phyloP scores from a whole-genome alignment of 768 basidiomycete genomes.

The Collybia nuda region DNA sequence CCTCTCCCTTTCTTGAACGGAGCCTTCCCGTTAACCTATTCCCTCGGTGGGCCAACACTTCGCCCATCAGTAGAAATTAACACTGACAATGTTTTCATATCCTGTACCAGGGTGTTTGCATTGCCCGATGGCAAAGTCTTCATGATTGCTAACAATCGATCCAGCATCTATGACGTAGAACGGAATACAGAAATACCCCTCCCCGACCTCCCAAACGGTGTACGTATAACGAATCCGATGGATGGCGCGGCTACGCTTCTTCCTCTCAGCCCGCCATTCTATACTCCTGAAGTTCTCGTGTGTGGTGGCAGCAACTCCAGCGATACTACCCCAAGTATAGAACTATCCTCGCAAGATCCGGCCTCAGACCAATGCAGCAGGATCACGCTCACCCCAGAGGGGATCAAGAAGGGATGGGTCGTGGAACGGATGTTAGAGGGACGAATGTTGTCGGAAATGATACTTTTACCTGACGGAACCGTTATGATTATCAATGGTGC shows the following conservation, averaged over 20 bases:
- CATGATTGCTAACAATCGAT: conserved; percentile 36
- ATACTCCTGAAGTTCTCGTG: conserved; percentile 42
- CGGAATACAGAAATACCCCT: conserved; percentile 35
- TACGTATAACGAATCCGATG: conserved; percentile 38
- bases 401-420: conserved; percentile 43
- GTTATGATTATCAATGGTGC: conserved; percentile 46
- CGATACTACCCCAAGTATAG: conserved; percentile 24
- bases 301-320: conserved; percentile 41
- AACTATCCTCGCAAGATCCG: conserved; percentile 36
- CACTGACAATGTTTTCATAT: conserved; percentile 4
- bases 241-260: conserved; percentile 34
- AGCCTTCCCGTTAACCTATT: conserved; percentile 18
- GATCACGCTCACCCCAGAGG: conserved; percentile 37
- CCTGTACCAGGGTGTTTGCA: neutral
- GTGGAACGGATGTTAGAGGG: conserved; percentile 44
- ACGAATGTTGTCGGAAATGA: conserved; percentile 36
- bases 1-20: conserved; percentile 20
- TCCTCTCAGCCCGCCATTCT: conserved; percentile 34
- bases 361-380: conserved; percentile 42
- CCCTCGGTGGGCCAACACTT: conserved; percentile 15
- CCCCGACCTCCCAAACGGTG: conserved; percentile 42
- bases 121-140: conserved; percentile 41
- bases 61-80: neutral
- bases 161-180: conserved; percentile 40
- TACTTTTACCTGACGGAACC: conserved; percentile 39